Evolutionary conservation across 129 eudicot genomes (phyloP), one percentile per base, ranked within the genome.

Genomic region (Tagetes erecta): DNA sequence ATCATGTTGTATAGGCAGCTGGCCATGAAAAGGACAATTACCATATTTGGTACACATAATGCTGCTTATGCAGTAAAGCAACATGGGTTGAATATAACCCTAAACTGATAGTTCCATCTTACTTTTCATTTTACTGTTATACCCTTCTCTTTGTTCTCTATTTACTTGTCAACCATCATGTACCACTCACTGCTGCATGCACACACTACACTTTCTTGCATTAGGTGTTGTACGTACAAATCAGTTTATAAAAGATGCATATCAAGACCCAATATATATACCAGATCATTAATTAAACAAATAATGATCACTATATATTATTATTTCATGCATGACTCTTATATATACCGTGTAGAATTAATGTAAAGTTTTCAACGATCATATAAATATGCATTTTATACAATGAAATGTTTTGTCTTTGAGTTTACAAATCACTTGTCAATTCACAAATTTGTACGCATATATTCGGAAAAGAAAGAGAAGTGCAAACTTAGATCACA

Each of bases 1-100:
- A 20, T 77, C 70, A 77, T 77, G 70, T 77, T 68, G 81, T 60
- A 77, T 68, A 44, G 75, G 70, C 50, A 42, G 81, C 81, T 77
- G 81, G 81, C 69, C 42, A 38, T 34, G 76, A 77, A 34, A 77
- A 46, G 4, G 81, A 77, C 75, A 3, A 4, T 77, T 77, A 10
- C 81, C 45, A 57, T 77, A 14, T 58, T 44, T 77, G 76, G 4
- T 68, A 50, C 58, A 36, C 49, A 77, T 44, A 36, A 59, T 34
- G 57, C 27, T 36, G 67, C 67, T 45, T 69, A 53, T 59, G 49
- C 81, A 77, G 69, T 45, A 77, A 77, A 58, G 76, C 13, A 77
- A 77, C 64, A 70, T 37, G 42, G 6, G 44, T 20, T 46, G 63
- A 69, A 68, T 27, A 20, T 37, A 58, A 77, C 81, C 81, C 76